A percentile compares a stretch with the other conserved stretches of the same genome.
These are phyloP conservation scores for Termitomyces eurrhizus DNA, from an alignment of 768 basidiomycete genomes.

Conservation along the genomic window DNA sequence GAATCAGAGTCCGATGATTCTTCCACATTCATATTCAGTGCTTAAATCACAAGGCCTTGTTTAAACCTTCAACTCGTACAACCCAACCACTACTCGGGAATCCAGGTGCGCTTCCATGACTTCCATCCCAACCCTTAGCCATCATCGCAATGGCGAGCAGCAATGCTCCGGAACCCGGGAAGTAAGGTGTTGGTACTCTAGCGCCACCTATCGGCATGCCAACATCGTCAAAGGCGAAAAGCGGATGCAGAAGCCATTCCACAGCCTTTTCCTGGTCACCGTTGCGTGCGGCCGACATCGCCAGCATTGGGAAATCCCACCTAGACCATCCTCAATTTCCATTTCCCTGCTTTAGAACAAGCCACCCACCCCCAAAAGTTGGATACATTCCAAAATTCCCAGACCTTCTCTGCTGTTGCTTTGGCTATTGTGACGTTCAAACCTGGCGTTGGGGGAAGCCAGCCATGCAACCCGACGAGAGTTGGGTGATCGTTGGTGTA, in stretches of 20 bases:
- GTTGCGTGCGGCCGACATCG: constrained; percentile 57
- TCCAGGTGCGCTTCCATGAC: constrained; percentile 20
- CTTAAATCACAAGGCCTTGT: constrained; percentile 13
- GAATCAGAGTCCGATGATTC: not conserved
- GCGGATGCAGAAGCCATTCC: constrained; percentile 50
- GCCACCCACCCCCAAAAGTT: constrained; percentile 48
- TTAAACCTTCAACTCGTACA: constrained; percentile 19
- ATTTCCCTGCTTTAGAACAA: not conserved
- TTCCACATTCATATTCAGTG: too few relatives aligned
- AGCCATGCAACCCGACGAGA: constrained; percentile 52
- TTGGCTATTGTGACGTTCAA: constrained; percentile 44
- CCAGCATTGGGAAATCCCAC: constrained; percentile 64
- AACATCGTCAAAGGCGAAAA: constrained; percentile 55
- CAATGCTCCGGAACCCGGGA: constrained; percentile 52
- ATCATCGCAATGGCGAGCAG: constrained; percentile 54
- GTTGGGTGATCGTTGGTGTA: constrained; percentile 59
- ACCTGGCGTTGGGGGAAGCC: constrained; percentile 49
- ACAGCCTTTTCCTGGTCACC: constrained; percentile 46
- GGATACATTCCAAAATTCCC: constrained; percentile 50
- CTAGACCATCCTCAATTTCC: constrained; percentile 14
- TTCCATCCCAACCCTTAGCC: constrained; percentile 53
- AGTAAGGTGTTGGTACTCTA: constrained; percentile 54
- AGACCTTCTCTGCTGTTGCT: constrained; percentile 49
- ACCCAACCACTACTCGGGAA: constrained; percentile 28
- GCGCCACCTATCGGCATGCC: constrained; percentile 58